Percentiles rank a stretch among this genome's conserved stretches.
phyloP scores from a whole-genome alignment of 73 alveolate genomes.

The Paramecium biaurelia region DNA sequence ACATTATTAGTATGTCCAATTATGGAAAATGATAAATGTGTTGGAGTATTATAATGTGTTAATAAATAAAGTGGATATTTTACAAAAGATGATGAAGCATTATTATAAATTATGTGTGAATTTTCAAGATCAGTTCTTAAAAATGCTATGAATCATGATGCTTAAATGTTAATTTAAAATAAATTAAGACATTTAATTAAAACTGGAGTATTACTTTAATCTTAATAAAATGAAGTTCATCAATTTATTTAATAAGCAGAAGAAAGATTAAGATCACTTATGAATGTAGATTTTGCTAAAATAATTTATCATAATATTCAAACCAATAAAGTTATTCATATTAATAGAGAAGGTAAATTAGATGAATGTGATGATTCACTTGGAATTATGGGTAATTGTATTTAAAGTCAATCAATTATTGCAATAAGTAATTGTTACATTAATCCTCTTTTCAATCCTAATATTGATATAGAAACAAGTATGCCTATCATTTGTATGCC shows the following conservation, averaged over 20 bases:
- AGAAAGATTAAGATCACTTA: slow-evolving; percentile 41
- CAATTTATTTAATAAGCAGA: slow-evolving; percentile 28
- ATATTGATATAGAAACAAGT: slow-evolving; percentile 71
- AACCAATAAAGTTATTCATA: slow-evolving; percentile 52
- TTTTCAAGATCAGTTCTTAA: slow-evolving; percentile 44
- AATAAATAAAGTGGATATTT: slow-evolving; percentile 68
- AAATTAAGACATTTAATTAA: slow-evolving; percentile 32
- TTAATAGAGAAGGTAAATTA: slow-evolving; percentile 46
- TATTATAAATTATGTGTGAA: slow-evolving; percentile 52
- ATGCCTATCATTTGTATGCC: slow-evolving; percentile 75
- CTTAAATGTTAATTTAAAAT: slow-evolving; percentile 25
- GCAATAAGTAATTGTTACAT: slow-evolving; percentile 65
- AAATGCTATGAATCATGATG: slow-evolving; percentile 61
- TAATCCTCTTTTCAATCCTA: slow-evolving; percentile 64
- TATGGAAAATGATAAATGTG: slow-evolving; percentile 62
- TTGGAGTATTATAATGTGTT: slow-evolving; percentile 59
- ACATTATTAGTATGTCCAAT: slow-evolving; percentile 77
- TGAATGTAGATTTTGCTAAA: slow-evolving; percentile 59
- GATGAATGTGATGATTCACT: background rate
- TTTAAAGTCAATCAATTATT: slow-evolving; percentile 26
- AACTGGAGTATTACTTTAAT: background rate
- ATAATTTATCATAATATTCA: slow-evolving; percentile 48
- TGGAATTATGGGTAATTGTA: slow-evolving; percentile 60
- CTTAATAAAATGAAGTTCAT: background rate
- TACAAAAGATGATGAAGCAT: slow-evolving; percentile 63